A percentile compares a stretch with the other conserved stretches of the same genome.
Conservation (phyloP, 495 filamentous ascomycete genomes). For the Penicillium argentinense region DNA sequence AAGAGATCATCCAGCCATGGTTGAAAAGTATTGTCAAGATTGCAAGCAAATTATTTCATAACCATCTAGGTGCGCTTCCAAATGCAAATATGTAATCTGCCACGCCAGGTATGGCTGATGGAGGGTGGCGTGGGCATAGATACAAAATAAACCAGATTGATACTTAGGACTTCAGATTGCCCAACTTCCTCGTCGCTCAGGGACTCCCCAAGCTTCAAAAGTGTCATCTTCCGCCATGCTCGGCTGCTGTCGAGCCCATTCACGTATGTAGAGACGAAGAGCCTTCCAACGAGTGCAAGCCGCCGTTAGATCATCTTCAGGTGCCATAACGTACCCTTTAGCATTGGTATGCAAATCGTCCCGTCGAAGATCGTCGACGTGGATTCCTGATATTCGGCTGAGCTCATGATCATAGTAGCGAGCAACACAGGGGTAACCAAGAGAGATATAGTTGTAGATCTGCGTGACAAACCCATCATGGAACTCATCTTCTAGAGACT, state of each 20-base stretch:
- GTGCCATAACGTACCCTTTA: conserved; percentile 64
- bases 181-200: conserved; percentile 79
- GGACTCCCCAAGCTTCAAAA: conserved; percentile 68
- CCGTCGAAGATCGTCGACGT: conserved; percentile 61
- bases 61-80: background rate
- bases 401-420: conserved; percentile 81
- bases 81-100: background rate
- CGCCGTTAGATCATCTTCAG: conserved; percentile 35
- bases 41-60: background rate
- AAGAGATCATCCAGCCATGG: too few species aligned
- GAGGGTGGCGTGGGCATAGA: too few species aligned
- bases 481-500: conserved; percentile 65
- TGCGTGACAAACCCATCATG: conserved; percentile 85
- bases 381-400: conserved; percentile 69
- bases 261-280: conserved; percentile 73
- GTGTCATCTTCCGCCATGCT: conserved; percentile 53
- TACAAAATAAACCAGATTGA: conserved; percentile 1
- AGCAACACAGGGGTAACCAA: conserved; percentile 84
- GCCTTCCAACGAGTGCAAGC: conserved; percentile 75
- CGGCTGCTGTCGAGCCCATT: conserved; percentile 83
- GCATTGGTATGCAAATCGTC: conserved; percentile 67
- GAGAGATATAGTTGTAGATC: conserved; percentile 92
- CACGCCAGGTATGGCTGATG: background rate
- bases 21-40: too few species aligned
- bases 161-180: conserved; percentile 54